Base-by-base conservation (phyloP, 345 rosid species). In the Diplotaxis tenuifolia region DNA sequence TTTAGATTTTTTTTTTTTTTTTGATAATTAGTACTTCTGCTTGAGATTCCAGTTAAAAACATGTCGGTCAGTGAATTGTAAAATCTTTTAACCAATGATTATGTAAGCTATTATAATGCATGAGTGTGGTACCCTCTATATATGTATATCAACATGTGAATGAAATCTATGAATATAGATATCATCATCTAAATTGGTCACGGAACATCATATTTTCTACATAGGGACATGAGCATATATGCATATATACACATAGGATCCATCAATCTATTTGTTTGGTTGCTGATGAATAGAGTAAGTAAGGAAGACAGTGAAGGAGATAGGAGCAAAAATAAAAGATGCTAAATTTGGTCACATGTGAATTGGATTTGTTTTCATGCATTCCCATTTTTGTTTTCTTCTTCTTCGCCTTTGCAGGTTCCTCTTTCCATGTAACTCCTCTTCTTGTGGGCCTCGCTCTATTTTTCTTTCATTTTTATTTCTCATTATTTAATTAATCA, bases 271-370 rank as follows among this genome's bases (percentile, higher is more conserved):
- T 71, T 77, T 77, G 76, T 71, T 66, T 71, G 80, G 68, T 72
- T 71, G 72, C 58, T 72, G 50, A 50, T 71, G 77, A 72, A 68
- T 57, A 59, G 69, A 50, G 76, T 60, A 77, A 77, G 28, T 42
- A 34, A 76, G 79, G 59, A 70, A 56, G 79, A 76, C 61, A 62
- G 72, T 71, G 73, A 77, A 60, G 61, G 58, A 47, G 67, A 77
- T 59, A 52, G 49, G 56, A 65, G 69, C n/a, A 77, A 77, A 71
- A 70, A 59, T 58, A 66, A 77, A 71, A 71, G 80, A 71, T 77
- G 77, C 77, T 61, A 72, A 77, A 71, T 77, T 77, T 77, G 80
- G 77, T 72, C 68, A 72, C 80, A 77, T 77, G 80, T 77, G 80
- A 77, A 77, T 77, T 67, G 80, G 80, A 77, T 77, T 77, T 77